These are phyloP conservation scores for Talaromyces thailandensis DNA, from an alignment of 495 filamentous ascomycete genomes.

Conservation along the genomic window DNA sequence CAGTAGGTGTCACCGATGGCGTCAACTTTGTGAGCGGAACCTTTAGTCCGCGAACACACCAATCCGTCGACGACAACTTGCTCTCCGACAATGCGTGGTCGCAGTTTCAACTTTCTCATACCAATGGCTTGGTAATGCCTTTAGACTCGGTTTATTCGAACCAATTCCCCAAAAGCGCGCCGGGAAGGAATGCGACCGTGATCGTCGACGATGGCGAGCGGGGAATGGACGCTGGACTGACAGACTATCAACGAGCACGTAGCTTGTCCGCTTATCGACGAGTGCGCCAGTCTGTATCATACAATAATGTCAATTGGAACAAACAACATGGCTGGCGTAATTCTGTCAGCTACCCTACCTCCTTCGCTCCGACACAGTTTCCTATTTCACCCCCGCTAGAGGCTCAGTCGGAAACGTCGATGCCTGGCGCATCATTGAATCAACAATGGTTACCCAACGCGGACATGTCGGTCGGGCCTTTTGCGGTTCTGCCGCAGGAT, in stretches of 20 bases:
- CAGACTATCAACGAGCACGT: slow-evolving; percentile 16
- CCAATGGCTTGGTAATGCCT: slow-evolving; percentile 24
- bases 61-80: slow-evolving; percentile 36
- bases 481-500: neutral
- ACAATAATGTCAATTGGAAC: neutral
- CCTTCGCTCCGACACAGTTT: slow-evolving; percentile 2
- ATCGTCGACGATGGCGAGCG: slow-evolving; percentile 35
- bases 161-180: slow-evolving; percentile 26
- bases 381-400: slow-evolving; percentile 8
- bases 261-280: slow-evolving; percentile 1
- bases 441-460: slow-evolving; percentile 2
- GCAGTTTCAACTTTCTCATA: slow-evolving; percentile 31
- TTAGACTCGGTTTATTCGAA: slow-evolving; percentile 30
- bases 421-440: neutral
- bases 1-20: slow-evolving; percentile 16
- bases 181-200: slow-evolving; percentile 21
- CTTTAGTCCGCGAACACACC: slow-evolving; percentile 33
- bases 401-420: slow-evolving; percentile 4
- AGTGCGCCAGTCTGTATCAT: neutral
- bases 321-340: neutral
- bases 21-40: slow-evolving; percentile 31
- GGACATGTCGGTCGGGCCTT: neutral
- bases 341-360: neutral
- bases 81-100: slow-evolving; percentile 34
- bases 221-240: slow-evolving; percentile 23